These are phyloP conservation scores for Daucus carota DNA, from an alignment of 129 eudicot genomes.

Conservation along the genomic window DH1_v3.0 NC_030382.2:46496501-46497000, in stretches of 20 bases:
- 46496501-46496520: not conserved
- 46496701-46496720: conserved; percentile 13
- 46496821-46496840: conserved; percentile 3
- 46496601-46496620: conserved; percentile 11
- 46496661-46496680: conserved; percentile 17
- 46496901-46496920: not conserved
- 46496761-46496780: too few species aligned
- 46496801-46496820: not conserved
- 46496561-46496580: not conserved
- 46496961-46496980: not conserved
- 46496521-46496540: not conserved
- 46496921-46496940: not conserved
- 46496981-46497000: not conserved
- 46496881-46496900: conserved; percentile 1
- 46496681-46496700: conserved; percentile 12
- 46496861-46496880: conserved; percentile 11
- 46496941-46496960: not conserved
- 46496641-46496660: too few species aligned
- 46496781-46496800: not conserved
- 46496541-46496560: not conserved
- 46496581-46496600: conserved; percentile 12
- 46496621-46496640: conserved; percentile 8
- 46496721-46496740: conserved; percentile 6
- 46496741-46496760: not conserved
- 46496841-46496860: conserved; percentile 13